Percentiles rank a stretch among this genome's conserved stretches.
Evolutionary conservation across 192 early-diverging fungal species (phyloP).

Genomic region (Backusella sp.): DNA sequence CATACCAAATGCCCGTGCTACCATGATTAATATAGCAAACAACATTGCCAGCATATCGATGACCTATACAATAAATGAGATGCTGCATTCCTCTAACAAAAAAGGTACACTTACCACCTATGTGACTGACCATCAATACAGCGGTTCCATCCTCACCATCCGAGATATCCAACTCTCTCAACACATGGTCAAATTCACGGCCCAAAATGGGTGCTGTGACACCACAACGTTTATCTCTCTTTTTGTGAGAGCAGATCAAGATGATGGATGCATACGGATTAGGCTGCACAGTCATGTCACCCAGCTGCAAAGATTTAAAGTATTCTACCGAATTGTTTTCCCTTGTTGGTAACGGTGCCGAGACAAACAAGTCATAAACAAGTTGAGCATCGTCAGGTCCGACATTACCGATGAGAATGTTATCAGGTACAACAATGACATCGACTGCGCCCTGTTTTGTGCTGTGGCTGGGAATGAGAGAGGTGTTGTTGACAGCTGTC

Average conservation of each 20-base stretch:
- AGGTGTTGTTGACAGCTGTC: slow-evolving; percentile 50
- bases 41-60: slow-evolving; percentile 60
- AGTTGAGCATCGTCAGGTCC: slow-evolving; percentile 35
- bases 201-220: slow-evolving; percentile 48
- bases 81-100: background rate
- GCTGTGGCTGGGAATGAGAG: slow-evolving; percentile 24
- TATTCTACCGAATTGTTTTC: background rate
- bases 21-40: slow-evolving; percentile 50
- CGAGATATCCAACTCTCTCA: slow-evolving; percentile 44
- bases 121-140: slow-evolving; percentile 52
- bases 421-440: slow-evolving; percentile 53
- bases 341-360: slow-evolving; percentile 14
- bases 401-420: slow-evolving; percentile 53
- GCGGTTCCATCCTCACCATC: slow-evolving; percentile 40
- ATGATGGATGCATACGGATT: slow-evolving; percentile 43
- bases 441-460: slow-evolving; percentile 32
- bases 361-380: slow-evolving; percentile 46
- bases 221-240: slow-evolving; percentile 56
- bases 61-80: slow-evolving; percentile 29
- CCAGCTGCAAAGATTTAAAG: background rate
- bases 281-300: slow-evolving; percentile 15
- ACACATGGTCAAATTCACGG: slow-evolving; percentile 46
- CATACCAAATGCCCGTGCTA: slow-evolving; percentile 55
- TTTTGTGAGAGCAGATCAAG: slow-evolving; percentile 55
- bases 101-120: slow-evolving; percentile 40